A percentile compares a stretch with the other conserved stretches of the same genome.
Conservation (phyloP, 2,329 filamentous ascomycete genomes). For the Penicillium psychrosexuale region DNA sequence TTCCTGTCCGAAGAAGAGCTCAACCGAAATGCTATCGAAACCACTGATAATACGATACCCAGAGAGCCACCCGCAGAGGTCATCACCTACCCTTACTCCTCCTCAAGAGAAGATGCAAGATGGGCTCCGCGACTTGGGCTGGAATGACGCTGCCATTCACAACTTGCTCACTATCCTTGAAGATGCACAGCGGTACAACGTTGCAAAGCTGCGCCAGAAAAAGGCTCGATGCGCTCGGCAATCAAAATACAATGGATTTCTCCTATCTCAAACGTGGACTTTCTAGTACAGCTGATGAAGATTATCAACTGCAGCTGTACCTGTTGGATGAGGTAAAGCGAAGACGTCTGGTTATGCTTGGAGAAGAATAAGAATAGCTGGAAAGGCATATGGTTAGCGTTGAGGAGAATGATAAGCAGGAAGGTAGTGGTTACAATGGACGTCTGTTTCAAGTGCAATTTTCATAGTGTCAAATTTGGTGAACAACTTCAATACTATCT, state of each 20-base stretch:
- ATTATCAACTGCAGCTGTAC: constrained; percentile 3
- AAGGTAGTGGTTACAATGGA: too few relatives aligned
- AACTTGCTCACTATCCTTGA: neutral
- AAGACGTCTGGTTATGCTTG: neutral
- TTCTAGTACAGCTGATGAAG: neutral
- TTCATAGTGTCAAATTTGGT: too few relatives aligned
- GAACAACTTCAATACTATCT: too few relatives aligned
- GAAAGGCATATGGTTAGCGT: too few relatives aligned
- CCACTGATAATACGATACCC: neutral
- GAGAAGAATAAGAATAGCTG: neutral
- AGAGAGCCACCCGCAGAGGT: neutral
- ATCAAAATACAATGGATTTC: neutral
- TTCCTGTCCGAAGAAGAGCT: neutral
- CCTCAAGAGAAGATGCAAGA: neutral
- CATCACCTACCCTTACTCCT: neutral
- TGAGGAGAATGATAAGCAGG: too few relatives aligned
- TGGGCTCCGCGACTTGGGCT: neutral
- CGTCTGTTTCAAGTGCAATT: too few relatives aligned
- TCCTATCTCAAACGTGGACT: neutral
- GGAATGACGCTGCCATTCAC: constrained; percentile 1
- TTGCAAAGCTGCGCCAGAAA: neutral
- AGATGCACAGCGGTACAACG: neutral
- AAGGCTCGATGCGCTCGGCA: constrained; percentile 2
- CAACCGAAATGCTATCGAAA: neutral
- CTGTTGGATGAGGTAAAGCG: neutral